A percentile compares a stretch with the other conserved stretches of the same genome.
These are phyloP conservation scores for Stagonosporopsis tanaceti DNA, from an alignment of 2,329 filamentous ascomycete species.

Conservation along the genomic window DNA sequence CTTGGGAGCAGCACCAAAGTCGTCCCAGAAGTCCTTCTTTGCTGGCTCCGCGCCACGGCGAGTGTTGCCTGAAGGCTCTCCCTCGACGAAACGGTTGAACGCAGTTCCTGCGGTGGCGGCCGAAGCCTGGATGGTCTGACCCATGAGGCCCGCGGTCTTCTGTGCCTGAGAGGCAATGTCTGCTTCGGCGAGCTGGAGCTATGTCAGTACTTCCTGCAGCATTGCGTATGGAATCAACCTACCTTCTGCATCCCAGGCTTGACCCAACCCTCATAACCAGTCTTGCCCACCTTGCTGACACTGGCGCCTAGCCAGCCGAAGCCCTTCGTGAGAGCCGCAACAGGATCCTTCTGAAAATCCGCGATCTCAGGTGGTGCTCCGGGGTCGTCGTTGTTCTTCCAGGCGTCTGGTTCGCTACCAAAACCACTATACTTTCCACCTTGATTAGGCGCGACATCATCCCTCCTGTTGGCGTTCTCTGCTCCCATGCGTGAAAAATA, in stretches of 20 bases:
- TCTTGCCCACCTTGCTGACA: slow-evolving; percentile 89
- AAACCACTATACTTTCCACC: slow-evolving; percentile 94
- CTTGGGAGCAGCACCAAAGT: slow-evolving; percentile 73
- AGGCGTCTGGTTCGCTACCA: slow-evolving; percentile 74
- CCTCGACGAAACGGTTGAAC: slow-evolving; percentile 89
- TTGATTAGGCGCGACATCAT: slow-evolving; percentile 80
- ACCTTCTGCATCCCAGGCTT: slow-evolving; percentile 92
- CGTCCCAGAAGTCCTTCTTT: slow-evolving; percentile 65
- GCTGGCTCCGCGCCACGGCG: slow-evolving; percentile 60
- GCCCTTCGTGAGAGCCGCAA: slow-evolving; percentile 87
- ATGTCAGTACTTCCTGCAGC: background rate
- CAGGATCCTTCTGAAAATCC: slow-evolving; percentile 89
- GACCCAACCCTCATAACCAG: slow-evolving; percentile 88
- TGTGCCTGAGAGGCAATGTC: slow-evolving; percentile 66
- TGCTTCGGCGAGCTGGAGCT: slow-evolving; percentile 74
- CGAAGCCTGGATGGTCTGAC: slow-evolving; percentile 69
- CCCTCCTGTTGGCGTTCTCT: slow-evolving; percentile 80
- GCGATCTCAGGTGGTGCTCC: slow-evolving; percentile 73
- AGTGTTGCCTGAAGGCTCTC: slow-evolving; percentile 51
- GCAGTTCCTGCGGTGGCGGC: slow-evolving; percentile 79
- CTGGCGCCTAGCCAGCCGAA: slow-evolving; percentile 94
- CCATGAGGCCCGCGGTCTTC: slow-evolving; percentile 61
- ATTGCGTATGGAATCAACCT: slow-evolving; percentile 23
- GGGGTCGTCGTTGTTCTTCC: slow-evolving; percentile 50
- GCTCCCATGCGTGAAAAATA: slow-evolving; percentile 88